Percentiles rank a stretch among this genome's conserved stretches.
Conservation (phyloP, 371 early-diverging fungal species). For the Thermomucor indicae-seudaticae region DNA sequence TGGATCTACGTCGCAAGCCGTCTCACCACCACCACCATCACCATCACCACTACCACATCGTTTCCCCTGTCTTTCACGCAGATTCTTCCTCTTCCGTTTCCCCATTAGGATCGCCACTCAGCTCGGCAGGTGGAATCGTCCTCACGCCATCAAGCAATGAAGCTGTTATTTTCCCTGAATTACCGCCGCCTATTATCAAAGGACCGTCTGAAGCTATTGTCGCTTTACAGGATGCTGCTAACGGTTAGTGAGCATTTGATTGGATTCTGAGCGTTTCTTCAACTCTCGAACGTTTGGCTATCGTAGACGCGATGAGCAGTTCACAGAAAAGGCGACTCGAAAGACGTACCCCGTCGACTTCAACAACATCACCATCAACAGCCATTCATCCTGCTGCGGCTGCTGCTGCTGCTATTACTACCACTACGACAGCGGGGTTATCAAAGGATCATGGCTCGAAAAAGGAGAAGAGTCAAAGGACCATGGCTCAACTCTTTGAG, state of each 20-base stretch:
- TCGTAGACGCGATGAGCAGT: too few relatives aligned
- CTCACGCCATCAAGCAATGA: slow-evolving; percentile 8
- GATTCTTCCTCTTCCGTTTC: slow-evolving; percentile 10
- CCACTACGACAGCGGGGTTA: too few relatives aligned
- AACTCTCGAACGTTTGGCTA: not conserved
- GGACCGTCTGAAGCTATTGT: slow-evolving; percentile 42
- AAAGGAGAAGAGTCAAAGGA: too few relatives aligned
- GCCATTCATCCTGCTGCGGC: not conserved
- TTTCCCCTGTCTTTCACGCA: slow-evolving; percentile 30
- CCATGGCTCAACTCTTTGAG: slow-evolving; percentile 32
- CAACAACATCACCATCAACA: too few relatives aligned
- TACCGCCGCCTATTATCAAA: slow-evolving; percentile 30
- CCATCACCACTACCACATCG: slow-evolving; percentile 24
- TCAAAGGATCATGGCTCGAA: not conserved
- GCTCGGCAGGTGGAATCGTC: slow-evolving; percentile 7
- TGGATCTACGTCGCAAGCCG: slow-evolving; percentile 17
- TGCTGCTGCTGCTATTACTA: too few relatives aligned
- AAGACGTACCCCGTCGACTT: too few relatives aligned
- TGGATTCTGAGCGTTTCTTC: not conserved
- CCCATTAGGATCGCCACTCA: slow-evolving; percentile 9
- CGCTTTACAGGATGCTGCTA: slow-evolving; percentile 43
- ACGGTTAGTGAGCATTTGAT: slow-evolving; percentile 19
- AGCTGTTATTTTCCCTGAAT: slow-evolving; percentile 6
- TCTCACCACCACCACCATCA: slow-evolving; percentile 36
- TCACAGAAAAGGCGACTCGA: too few relatives aligned